phyloP scores from a whole-genome alignment of 2,329 filamentous ascomycete genomes.

The Polychaeton citri region DNA sequence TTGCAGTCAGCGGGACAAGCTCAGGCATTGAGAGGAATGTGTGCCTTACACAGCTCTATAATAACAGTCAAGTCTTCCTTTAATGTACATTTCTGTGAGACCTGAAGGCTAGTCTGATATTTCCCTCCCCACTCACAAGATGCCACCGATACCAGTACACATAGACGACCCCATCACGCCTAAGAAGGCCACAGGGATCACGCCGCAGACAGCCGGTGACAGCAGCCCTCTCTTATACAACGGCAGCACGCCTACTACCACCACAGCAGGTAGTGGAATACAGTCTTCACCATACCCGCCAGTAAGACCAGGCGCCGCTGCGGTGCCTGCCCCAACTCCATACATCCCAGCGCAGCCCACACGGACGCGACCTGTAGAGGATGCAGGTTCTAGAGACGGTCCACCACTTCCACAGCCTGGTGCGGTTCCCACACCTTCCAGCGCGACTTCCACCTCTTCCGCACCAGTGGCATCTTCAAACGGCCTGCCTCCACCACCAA shows the following conservation, averaged over 20 bases:
- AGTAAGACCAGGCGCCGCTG: slow-evolving; percentile 17
- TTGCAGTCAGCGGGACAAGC: too few relatives aligned
- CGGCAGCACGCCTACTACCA: slow-evolving; percentile 10
- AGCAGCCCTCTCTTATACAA: slow-evolving; percentile 1
- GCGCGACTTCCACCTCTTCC: slow-evolving; percentile 14
- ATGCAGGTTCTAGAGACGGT: slow-evolving; percentile 13
- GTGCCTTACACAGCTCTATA: too few relatives aligned
- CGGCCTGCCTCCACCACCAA: slow-evolving; percentile 26
- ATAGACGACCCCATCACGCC: slow-evolving; percentile 33
- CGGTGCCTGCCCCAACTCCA: slow-evolving; percentile 19
- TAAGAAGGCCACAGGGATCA: slow-evolving; percentile 22
- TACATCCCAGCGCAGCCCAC: slow-evolving; percentile 11
- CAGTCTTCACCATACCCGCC: slow-evolving; percentile 17
- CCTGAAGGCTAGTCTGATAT: too few relatives aligned
- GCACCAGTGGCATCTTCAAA: too few relatives aligned
- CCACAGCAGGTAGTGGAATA: slow-evolving; percentile 12
- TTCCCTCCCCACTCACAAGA: too few relatives aligned
- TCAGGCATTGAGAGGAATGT: too few relatives aligned
- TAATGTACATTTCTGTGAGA: too few relatives aligned
- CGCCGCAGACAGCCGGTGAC: slow-evolving; percentile 24
- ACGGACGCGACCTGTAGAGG: slow-evolving; percentile 13
- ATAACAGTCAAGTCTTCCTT: too few relatives aligned
- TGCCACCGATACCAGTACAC: slow-evolving; percentile 35
- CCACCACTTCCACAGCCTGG: slow-evolving; percentile 31
- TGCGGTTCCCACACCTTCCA: slow-evolving; percentile 22